phyloP scores from a whole-genome alignment of 768 basidiomycete species.

The Mycena galericulata region DNA sequence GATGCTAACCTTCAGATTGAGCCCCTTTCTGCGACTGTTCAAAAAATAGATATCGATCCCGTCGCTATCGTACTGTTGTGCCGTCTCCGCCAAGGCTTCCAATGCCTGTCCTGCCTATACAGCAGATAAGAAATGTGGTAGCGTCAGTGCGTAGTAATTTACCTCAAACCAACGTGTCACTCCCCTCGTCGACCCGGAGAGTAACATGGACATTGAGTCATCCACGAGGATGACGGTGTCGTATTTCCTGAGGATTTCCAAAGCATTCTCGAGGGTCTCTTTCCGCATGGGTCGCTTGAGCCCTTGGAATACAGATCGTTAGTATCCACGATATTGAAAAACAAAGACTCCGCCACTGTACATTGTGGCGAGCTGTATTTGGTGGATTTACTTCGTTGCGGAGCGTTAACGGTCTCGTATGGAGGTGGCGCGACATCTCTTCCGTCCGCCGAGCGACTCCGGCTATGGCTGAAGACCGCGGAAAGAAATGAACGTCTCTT shows the following conservation, averaged over 20 bases:
- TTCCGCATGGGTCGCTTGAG: constrained; percentile 23
- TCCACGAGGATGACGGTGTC: constrained; percentile 71
- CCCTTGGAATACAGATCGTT: constrained; percentile 7
- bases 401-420: constrained; percentile 19
- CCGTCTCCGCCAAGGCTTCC: constrained; percentile 59
- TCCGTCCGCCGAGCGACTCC: constrained; percentile 27
- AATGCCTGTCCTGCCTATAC: constrained; percentile 59
- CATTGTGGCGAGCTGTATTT: constrained; percentile 15
- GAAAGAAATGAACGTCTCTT: constrained; percentile 29
- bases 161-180: constrained; percentile 65
- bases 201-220: constrained; percentile 69
- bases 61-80: constrained; percentile 63
- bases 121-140: background rate
- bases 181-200: constrained; percentile 31
- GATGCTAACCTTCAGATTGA: constrained; percentile 52
- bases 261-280: constrained; percentile 43
- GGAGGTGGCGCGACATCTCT: constrained; percentile 22
- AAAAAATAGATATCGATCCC: constrained; percentile 76
- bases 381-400: constrained; percentile 5
- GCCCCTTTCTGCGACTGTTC: constrained; percentile 51
- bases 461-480: constrained; percentile 16
- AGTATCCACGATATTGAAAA: background rate
- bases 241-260: constrained; percentile 56
- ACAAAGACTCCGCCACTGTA: background rate
- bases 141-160: background rate